phyloP scores from a whole-genome alignment of 345 rosid genomes.

The Pistacia vera region DNA sequence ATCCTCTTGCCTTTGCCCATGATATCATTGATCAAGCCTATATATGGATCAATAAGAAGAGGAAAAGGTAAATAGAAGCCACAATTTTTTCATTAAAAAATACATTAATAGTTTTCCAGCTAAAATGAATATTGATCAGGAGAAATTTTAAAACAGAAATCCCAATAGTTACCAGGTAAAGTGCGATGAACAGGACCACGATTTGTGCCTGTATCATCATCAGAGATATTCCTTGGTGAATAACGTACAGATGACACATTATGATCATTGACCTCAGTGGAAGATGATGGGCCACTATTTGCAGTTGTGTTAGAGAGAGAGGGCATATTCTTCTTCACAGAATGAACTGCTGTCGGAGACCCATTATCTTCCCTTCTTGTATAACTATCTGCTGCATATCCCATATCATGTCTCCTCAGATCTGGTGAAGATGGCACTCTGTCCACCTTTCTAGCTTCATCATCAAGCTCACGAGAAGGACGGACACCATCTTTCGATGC shows the following conservation, averaged over 20 bases:
- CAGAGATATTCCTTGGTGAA: slow-evolving; percentile 66
- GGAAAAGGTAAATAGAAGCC: background rate
- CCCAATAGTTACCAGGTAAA: slow-evolving; percentile 59
- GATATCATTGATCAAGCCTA: slow-evolving; percentile 85
- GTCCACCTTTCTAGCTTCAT: slow-evolving; percentile 57
- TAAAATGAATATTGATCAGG: background rate
- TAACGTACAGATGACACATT: slow-evolving; percentile 56
- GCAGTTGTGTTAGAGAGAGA: slow-evolving; percentile 56
- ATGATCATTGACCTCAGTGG: slow-evolving; percentile 66
- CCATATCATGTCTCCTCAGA: slow-evolving; percentile 53
- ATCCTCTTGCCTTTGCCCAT: slow-evolving; percentile 94
- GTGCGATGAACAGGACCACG: slow-evolving; percentile 65
- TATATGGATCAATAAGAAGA: background rate
- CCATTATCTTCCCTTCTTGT: slow-evolving; percentile 56
- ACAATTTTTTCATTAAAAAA: too few relatives aligned
- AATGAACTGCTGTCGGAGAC: slow-evolving; percentile 27
- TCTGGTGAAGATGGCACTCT: slow-evolving; percentile 65
- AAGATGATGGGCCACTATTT: slow-evolving; percentile 82
- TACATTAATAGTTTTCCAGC: background rate
- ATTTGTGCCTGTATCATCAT: slow-evolving; percentile 58
- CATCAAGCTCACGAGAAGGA: slow-evolving; percentile 54
- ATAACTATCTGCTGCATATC: slow-evolving; percentile 42
- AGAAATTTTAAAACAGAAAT: background rate
- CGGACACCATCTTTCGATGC: slow-evolving; percentile 52
- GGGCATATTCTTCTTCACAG: slow-evolving; percentile 43